Base-by-base conservation (phyloP, 2,329 filamentous ascomycete genomes). In the Cladosporium cucumerinum region DNA sequence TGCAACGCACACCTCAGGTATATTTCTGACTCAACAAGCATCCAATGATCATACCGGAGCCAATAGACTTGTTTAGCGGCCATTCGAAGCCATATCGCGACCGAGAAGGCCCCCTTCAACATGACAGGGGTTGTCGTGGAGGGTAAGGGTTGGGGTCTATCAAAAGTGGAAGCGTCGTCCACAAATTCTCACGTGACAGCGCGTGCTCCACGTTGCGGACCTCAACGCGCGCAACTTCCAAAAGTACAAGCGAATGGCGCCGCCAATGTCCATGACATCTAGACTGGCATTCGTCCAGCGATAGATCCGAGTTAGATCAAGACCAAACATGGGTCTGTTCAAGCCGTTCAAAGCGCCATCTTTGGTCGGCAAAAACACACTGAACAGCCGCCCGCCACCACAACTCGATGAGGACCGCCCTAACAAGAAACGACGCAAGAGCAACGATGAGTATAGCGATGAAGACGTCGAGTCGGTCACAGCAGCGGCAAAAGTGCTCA, bases 401-500 rank as follows among this genome's bases (percentile, higher is more conserved):
- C 32, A 25, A 34, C 49, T 67, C 54, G 69, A 73, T 11, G 62
- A 59, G 12, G 69, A 71, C 63, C 79, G 78, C 57, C 77, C 78
- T n/a, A 66, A 70, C 14, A 81, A 81, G 71, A 80, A 77, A 69
- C 75, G 78, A 52, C 76, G 79, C 57, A 75, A 78, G 36, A 78
- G 75, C 49, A 69, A 72, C 16, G 49, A 32, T 11, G 49, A 55
- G 10, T 54, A 34, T 4, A 39, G 32, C 25, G 72, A 78, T 48
- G 72, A 71, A 46, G 67, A 66, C 34, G 66, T 69, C 14, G 70
- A 70, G 49, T 65, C 71, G 1, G 65, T 72, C 8, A 61, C 69
- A 39, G 69, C 68, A 34, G 69, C 73, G 14, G 70, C 68, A 11
- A 74, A 72, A 10, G 69, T 75, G 46, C 71, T 78, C 59, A 76